phyloP scores from a whole-genome alignment of 2,329 filamentous ascomycete genomes.

The Claviceps pusilla region DNA sequence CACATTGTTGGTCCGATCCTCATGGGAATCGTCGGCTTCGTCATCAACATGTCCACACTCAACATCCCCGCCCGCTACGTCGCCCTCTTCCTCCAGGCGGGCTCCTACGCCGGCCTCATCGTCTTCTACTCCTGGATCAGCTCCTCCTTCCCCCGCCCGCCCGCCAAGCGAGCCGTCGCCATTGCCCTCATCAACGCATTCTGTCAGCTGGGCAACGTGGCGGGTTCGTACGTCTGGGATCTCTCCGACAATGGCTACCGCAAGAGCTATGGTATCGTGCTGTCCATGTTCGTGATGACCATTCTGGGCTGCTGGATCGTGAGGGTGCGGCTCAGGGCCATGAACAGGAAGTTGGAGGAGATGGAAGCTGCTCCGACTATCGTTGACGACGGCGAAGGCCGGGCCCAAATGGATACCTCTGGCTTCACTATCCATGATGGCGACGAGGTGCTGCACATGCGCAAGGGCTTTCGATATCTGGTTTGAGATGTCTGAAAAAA shows the following conservation, averaged over 20 bases:
- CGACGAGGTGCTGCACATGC: slow-evolving; percentile 1
- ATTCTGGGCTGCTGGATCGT: slow-evolving; percentile 36
- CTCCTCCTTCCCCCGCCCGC: slow-evolving; percentile 41
- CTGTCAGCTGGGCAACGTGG: slow-evolving; percentile 42
- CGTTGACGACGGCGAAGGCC: not conserved
- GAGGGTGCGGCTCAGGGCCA: slow-evolving; percentile 27
- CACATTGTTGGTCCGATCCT: slow-evolving; percentile 40
- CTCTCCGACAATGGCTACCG: slow-evolving; percentile 44
- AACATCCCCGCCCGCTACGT: slow-evolving; percentile 43
- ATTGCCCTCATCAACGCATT: slow-evolving; percentile 46
- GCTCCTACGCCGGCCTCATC: slow-evolving; percentile 42
- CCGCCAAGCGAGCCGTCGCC: slow-evolving; percentile 45
- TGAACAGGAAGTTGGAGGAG: slow-evolving; percentile 34
- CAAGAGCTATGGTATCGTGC: slow-evolving; percentile 49
- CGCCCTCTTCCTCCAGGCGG: slow-evolving; percentile 44
- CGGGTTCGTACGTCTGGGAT: slow-evolving; percentile 48
- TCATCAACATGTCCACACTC: slow-evolving; percentile 44
- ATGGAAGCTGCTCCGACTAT: slow-evolving; percentile 16
- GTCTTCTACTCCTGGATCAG: slow-evolving; percentile 45
- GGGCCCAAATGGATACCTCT: not conserved
- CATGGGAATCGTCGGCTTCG: slow-evolving; percentile 39
- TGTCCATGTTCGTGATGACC: slow-evolving; percentile 47
- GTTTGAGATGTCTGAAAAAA: slow-evolving; percentile 8
- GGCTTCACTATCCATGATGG: not conserved
- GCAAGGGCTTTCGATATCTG: slow-evolving; percentile 5